Base-by-base conservation (phyloP, 306 rosid species). In the Mimosa pudica region DNA sequence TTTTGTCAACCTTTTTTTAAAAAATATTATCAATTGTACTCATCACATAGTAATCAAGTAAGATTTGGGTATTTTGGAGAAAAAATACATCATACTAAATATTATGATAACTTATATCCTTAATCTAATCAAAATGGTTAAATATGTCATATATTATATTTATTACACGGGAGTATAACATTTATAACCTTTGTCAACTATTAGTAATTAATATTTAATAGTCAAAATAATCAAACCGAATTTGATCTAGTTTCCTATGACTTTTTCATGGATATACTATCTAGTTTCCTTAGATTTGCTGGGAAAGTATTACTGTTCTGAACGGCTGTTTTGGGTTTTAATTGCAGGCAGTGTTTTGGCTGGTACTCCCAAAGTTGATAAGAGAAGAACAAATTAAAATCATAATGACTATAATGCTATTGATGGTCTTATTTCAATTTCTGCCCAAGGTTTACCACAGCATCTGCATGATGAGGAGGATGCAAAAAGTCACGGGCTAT, bases 401-500 rank as follows among this genome's bases (percentile, higher is more conserved):
- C 87, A 96, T 96, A 77, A 96, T 96, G 99, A 93, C 98, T 17
- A 88, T 89, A 79, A 77, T 95, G 81, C 88, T 96, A 35, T 58
- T 96, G 45, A 90, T 96, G 5, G 93, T 96, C 67, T 64, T 96
- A 86, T 93, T 96, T 87, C 98, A 96, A 87, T 96, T 91, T 88
- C 96, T 96, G 54, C 99, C 98, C 0, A 96, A 93, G 81, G 98
- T 93, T 58, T 96, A 96, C 87, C 99, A 96, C 83, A 85, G 93
- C 92, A 93, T 96, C 63, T 83, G 82, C 75, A 79, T 92, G 89
- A 96, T 96, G 99, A 93, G 90, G 87, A 88, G 96, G 77, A 93
- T 96, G 99, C 96, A 90, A 6, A 96, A 96, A 82, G 99, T 96
- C 80, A 96, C 99, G 20, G 99, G 99, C 14, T 96, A 96, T 82